Evolutionary conservation across 305 asterid species (phyloP).

Genomic region (Fraxinus platypoda): DNA sequence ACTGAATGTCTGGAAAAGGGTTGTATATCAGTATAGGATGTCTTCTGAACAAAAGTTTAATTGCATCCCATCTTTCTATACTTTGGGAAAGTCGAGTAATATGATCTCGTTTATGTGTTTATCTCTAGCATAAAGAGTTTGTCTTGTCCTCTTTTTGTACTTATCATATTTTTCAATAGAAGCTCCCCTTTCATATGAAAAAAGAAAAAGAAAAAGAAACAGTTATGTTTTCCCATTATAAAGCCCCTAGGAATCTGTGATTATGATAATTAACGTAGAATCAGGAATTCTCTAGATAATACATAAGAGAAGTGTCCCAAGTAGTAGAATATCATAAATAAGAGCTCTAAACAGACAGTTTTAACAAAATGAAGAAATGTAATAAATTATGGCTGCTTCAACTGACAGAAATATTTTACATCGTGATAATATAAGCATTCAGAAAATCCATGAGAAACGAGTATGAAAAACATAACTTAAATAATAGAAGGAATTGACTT

Average conservation of each 20-base stretch:
- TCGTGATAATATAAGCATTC: not conserved
- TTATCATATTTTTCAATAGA: not conserved
- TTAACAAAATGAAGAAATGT: not conserved
- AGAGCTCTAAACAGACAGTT: not conserved
- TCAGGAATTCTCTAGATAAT: not conserved
- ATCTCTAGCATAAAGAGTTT: not conserved
- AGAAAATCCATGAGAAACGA: not conserved
- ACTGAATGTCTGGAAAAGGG: not conserved
- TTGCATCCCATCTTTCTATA: not conserved
- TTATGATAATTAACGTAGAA: not conserved
- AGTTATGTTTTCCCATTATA: not conserved
- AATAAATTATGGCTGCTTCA: not conserved
- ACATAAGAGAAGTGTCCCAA: not conserved
- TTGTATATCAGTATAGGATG: not conserved
- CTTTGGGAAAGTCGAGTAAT: not conserved
- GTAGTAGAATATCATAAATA: not conserved
- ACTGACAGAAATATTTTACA: not conserved
- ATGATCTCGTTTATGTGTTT: not conserved
- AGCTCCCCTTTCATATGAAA: not conserved
- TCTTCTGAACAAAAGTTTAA: not conserved
- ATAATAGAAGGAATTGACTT: not conserved
- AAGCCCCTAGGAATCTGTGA: not conserved
- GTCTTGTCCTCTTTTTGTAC: not conserved
- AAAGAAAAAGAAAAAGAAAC: not conserved
- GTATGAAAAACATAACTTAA: not conserved